phyloP scores from a whole-genome alignment of 2,329 filamentous ascomycete genomes.

The Phoma sp. region DNA sequence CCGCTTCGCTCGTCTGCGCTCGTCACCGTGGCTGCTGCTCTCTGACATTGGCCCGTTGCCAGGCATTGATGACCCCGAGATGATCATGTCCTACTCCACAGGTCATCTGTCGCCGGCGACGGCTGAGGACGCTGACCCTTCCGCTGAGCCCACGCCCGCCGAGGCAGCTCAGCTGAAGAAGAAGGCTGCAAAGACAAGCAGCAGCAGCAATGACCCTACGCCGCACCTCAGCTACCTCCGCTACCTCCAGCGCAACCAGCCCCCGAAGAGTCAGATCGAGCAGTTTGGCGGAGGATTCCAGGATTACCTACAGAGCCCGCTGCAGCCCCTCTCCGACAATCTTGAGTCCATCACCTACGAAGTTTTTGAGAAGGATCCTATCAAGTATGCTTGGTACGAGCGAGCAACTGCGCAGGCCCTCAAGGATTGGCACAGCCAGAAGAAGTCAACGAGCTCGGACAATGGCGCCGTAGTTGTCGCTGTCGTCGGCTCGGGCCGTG shows the following conservation, averaged over 20 bases:
- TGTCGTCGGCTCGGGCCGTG: slow-evolving; percentile 90
- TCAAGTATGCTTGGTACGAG: slow-evolving; percentile 98
- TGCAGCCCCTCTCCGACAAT: slow-evolving; percentile 95
- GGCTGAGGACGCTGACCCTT: slow-evolving; percentile 47
- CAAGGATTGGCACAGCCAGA: slow-evolving; percentile 74
- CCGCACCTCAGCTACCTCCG: slow-evolving; percentile 81
- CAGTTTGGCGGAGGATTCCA: slow-evolving; percentile 77
- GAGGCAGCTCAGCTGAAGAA: slow-evolving; percentile 63
- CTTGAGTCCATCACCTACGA: slow-evolving; percentile 97
- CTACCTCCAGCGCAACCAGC: slow-evolving; percentile 83
- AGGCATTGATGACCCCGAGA: slow-evolving; percentile 51
- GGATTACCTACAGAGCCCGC: slow-evolving; percentile 92
- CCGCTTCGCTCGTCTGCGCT: slow-evolving; percentile 63
- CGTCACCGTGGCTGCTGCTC: slow-evolving; percentile 65
- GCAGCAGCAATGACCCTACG: slow-evolving; percentile 59
- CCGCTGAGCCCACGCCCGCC: slow-evolving; percentile 65
- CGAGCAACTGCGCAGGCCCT: slow-evolving; percentile 81
- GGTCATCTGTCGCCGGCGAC: slow-evolving; percentile 51
- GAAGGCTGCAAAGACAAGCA: slow-evolving; percentile 50
- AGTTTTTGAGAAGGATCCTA: slow-evolving; percentile 96
- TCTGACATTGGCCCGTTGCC: slow-evolving; percentile 64
- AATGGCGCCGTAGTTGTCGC: slow-evolving; percentile 80
- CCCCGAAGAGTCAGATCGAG: slow-evolving; percentile 67
- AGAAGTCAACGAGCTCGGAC: slow-evolving; percentile 75
- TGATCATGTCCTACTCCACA: slow-evolving; percentile 45